These are phyloP conservation scores for Sclerotinia sclerotiorum DNA, from an alignment of 2,329 filamentous ascomycete species.

Conservation along the genomic window DNA sequence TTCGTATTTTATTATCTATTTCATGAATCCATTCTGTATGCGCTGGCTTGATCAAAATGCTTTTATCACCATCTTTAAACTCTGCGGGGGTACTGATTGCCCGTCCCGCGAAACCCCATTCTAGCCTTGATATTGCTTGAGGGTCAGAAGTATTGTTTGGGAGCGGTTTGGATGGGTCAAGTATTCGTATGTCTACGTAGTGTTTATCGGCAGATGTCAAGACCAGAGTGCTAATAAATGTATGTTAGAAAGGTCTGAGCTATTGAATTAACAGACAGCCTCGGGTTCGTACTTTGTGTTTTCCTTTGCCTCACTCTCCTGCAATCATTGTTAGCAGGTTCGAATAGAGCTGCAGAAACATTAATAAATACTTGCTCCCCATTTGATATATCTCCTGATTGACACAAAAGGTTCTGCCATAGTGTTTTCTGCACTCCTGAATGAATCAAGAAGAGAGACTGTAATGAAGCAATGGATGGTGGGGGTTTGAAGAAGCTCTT, in stretches of 20 bases:
- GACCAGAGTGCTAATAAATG: slow-evolving; percentile 36
- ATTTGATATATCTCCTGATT: slow-evolving; percentile 35
- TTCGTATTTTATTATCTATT: slow-evolving; percentile 34
- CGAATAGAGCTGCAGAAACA: background rate
- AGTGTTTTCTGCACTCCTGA: background rate
- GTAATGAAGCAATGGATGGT: slow-evolving; percentile 12
- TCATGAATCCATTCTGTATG: slow-evolving; percentile 38
- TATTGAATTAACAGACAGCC: background rate
- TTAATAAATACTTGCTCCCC: slow-evolving; percentile 31
- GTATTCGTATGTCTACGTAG: slow-evolving; percentile 39
- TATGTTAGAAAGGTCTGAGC: slow-evolving; percentile 4
- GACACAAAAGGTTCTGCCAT: slow-evolving; percentile 31
- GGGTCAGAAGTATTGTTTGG: slow-evolving; percentile 14
- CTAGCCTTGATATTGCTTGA: slow-evolving; percentile 28
- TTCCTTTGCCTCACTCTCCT: slow-evolving; percentile 32
- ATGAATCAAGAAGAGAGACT: background rate
- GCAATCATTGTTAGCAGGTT: background rate
- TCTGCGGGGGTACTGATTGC: slow-evolving; percentile 27
- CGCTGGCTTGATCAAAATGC: slow-evolving; percentile 23
- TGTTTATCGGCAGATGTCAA: slow-evolving; percentile 37
- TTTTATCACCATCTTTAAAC: slow-evolving; percentile 20
- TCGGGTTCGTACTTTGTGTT: slow-evolving; percentile 29
- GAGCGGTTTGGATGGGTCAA: slow-evolving; percentile 22
- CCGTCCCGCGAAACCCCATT: slow-evolving; percentile 39
- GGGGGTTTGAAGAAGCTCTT: slow-evolving; percentile 9